Conservation (phyloP, 371 early-diverging fungal species). For the Dinochytrium kinnereticum region DNA sequence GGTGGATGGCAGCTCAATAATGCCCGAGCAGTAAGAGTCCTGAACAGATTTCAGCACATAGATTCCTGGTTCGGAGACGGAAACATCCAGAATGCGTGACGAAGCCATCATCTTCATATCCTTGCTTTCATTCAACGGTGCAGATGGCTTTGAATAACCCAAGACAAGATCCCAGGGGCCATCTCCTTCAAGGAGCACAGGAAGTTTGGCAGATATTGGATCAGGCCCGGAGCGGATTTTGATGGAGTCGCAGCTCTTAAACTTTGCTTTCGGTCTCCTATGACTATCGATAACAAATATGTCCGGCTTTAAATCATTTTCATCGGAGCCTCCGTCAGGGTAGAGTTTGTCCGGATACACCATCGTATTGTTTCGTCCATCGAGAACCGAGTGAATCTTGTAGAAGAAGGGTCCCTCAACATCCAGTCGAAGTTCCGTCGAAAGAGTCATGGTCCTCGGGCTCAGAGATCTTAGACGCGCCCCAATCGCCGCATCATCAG, state of each 20-base stretch:
- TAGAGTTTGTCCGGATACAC: constrained; percentile 21
- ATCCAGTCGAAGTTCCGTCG: constrained; percentile 35
- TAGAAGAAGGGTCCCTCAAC: constrained; percentile 32
- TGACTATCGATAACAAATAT: constrained; percentile 42
- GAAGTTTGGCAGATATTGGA: constrained; percentile 23
- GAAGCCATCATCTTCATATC: background rate
- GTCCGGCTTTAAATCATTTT: constrained; percentile 29
- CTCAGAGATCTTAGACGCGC: constrained; percentile 11
- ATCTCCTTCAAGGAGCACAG: constrained; percentile 35
- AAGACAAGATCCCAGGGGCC: constrained; percentile 32
- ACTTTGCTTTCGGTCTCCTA: constrained; percentile 38
- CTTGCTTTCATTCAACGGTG: background rate
- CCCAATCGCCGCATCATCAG: constrained; percentile 7
- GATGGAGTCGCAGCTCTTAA: constrained; percentile 40
- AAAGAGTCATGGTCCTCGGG: constrained; percentile 7
- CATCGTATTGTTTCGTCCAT: constrained; percentile 53
- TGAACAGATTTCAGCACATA: constrained; percentile 39
- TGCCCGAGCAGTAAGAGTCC: constrained; percentile 48
- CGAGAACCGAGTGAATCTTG: constrained; percentile 38
- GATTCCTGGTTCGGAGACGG: constrained; percentile 35
- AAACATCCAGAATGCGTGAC: background rate
- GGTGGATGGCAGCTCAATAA: constrained; percentile 30
- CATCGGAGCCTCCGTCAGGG: background rate
- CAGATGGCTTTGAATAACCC: background rate
- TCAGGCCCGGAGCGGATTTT: constrained; percentile 33